Evolutionary conservation across 352 stramenopile genomes (phyloP), one percentile per base, ranked within the genome.

Genomic region (Pythium coloratum): DNA sequence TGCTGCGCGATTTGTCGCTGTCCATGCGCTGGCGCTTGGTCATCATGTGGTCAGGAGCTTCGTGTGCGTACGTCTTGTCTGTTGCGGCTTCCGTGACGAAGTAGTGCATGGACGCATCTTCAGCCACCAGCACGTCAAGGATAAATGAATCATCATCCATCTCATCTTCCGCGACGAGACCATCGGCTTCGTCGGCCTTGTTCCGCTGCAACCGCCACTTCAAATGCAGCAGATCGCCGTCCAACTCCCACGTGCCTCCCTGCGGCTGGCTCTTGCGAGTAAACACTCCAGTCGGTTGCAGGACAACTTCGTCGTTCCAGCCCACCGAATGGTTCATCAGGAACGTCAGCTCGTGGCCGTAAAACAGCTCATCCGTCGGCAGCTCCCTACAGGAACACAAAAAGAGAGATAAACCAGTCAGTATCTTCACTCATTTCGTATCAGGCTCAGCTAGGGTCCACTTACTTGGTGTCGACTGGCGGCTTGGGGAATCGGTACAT

Each of bases 161-260:
- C 1, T 83, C 72, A 6, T 76, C 64, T 16, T 70, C 62, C 8
- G 70, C 56, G 3, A 71, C 58, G 10, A 62, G 7, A 9, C 55
- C 61, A 20, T 78, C 69, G 13, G 51, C 61, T 38, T 82, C 73
- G 24, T 73, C 72, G 4, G 58, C 64, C 24, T 66, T 64, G 32
- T 76, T 76, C 14, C 55, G 62, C 33, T 69, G 54, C 5, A 78
- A 72, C 38, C 76, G 80, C 88, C 88, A 96, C 55, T 90, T 90
- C 18, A 96, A 66, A 69, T 94, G 87, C 51, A 96, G 62, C 49
- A 94, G 71, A 63, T 96, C 86, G 13, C 86, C 88, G 44, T 92
- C 84, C 1, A 96, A 61, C 54, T 85, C 70, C 88, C 88, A 96
- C 30, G 79, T 91, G 12, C 88, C 88, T 46, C 82, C 84, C 20